A percentile compares a stretch with the other conserved stretches of the same genome.
Conservation (phyloP, 371 early-diverging fungal species). For the Rhizopus delemar region DNA sequence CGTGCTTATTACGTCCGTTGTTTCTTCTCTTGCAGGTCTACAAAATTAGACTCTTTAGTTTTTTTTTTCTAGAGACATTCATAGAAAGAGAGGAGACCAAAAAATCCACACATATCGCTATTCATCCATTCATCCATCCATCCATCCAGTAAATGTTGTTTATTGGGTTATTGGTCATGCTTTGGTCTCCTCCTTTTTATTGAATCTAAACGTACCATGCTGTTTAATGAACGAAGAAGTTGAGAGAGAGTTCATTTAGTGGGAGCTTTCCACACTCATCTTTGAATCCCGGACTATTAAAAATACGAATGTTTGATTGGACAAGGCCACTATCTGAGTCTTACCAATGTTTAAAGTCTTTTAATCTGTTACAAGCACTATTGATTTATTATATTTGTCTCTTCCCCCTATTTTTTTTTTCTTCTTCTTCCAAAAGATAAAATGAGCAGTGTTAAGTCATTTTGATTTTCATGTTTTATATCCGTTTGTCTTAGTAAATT, state of each 20-base stretch:
- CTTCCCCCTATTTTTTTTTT: too few relatives aligned
- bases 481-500: too few relatives aligned
- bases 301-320: background rate
- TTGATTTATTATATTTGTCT: too few relatives aligned
- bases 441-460: too few relatives aligned
- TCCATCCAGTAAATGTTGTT: background rate
- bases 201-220: slow-evolving; percentile 25
- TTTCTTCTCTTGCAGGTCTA: slow-evolving; percentile 18
- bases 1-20: slow-evolving; percentile 95
- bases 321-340: background rate
- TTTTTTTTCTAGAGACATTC: background rate
- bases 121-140: slow-evolving; percentile 9
- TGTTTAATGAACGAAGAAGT: slow-evolving; percentile 35
- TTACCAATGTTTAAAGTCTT: background rate
- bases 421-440: too few relatives aligned
- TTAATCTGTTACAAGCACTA: background rate
- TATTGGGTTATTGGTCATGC: background rate
- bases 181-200: background rate
- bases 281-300: slow-evolving; percentile 4
- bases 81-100: background rate
- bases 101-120: background rate
- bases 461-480: too few relatives aligned
- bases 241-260: slow-evolving; percentile 29
- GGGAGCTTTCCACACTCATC: background rate
- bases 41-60: background rate